Conservation (phyloP, 768 basidiomycete genomes). For the Rossbeevera mucosa region DNA sequence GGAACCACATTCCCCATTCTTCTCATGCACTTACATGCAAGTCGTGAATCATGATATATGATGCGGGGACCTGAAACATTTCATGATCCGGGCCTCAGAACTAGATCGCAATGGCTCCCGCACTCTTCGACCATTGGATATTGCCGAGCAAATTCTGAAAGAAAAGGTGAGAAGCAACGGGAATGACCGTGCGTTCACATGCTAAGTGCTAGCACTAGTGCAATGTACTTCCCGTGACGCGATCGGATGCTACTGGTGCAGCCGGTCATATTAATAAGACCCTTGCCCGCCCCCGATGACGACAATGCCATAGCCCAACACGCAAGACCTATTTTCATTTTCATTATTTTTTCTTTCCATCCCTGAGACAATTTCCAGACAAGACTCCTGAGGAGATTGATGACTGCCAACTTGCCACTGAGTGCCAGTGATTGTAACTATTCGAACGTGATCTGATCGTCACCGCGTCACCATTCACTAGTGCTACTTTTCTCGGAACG, state of each 20-base stretch:
- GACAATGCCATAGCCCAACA: background rate
- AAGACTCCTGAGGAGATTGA: background rate
- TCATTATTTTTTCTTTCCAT: background rate
- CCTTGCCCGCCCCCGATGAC: constrained; percentile 1
- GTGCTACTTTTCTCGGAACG: background rate
- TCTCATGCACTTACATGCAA: background rate
- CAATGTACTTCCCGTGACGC: background rate
- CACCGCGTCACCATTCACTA: background rate
- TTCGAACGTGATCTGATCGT: background rate
- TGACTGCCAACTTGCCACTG: background rate
- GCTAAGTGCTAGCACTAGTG: too few species aligned
- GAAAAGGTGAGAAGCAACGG: background rate
- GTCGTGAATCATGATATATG: too few species aligned
- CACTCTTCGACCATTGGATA: too few species aligned
- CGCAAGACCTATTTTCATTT: background rate
- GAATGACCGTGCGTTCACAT: background rate
- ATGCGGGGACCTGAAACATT: background rate
- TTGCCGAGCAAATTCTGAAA: background rate
- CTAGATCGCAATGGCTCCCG: background rate
- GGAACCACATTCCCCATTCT: background rate
- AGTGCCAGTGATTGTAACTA: background rate
- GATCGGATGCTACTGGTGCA: constrained; percentile 4
- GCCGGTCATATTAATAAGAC: background rate
- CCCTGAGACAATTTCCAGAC: background rate
- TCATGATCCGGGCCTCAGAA: background rate